A percentile compares a stretch with the other conserved stretches of the same genome.
Evolutionary conservation across 345 rosid genomes (phyloP).

Genomic region (Citrus sinensis): DNA sequence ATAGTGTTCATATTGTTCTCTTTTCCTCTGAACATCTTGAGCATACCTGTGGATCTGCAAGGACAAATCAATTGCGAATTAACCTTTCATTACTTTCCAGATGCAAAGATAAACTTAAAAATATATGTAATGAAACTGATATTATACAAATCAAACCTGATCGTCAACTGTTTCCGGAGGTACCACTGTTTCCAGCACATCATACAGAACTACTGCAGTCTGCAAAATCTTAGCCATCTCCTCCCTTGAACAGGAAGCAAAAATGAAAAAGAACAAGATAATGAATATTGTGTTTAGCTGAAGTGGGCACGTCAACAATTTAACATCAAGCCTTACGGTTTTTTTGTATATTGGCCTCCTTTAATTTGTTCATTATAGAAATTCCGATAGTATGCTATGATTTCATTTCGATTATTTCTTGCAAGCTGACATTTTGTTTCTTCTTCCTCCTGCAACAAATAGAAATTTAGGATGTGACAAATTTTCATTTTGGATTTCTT

Average conservation of each 20-base stretch:
- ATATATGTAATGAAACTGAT: background rate
- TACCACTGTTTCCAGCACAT: slow-evolving; percentile 67
- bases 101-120: slow-evolving; percentile 7
- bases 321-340: slow-evolving; percentile 58
- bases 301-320: slow-evolving; percentile 1
- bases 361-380: slow-evolving; percentile 56
- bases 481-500: background rate
- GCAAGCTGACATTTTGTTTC: slow-evolving; percentile 43
- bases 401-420: slow-evolving; percentile 54
- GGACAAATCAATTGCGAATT: slow-evolving; percentile 12
- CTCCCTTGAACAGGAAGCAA: slow-evolving; percentile 55
- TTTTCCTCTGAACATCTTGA: slow-evolving; percentile 56
- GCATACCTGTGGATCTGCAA: slow-evolving; percentile 60
- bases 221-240: slow-evolving; percentile 87
- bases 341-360: slow-evolving; percentile 54
- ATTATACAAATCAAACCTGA: slow-evolving; percentile 44
- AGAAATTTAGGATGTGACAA: slow-evolving; percentile 6
- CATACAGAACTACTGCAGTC: slow-evolving; percentile 78
- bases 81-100: slow-evolving; percentile 18
- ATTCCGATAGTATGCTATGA: slow-evolving; percentile 59
- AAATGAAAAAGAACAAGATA: slow-evolving; percentile 10
- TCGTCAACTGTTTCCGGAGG: slow-evolving; percentile 42
- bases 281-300: slow-evolving; percentile 13
- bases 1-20: slow-evolving; percentile 53
- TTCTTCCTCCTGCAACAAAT: slow-evolving; percentile 55